Conservation (phyloP, 2,329 filamentous ascomycete species). For the Neonectria neomacrospora region DNA sequence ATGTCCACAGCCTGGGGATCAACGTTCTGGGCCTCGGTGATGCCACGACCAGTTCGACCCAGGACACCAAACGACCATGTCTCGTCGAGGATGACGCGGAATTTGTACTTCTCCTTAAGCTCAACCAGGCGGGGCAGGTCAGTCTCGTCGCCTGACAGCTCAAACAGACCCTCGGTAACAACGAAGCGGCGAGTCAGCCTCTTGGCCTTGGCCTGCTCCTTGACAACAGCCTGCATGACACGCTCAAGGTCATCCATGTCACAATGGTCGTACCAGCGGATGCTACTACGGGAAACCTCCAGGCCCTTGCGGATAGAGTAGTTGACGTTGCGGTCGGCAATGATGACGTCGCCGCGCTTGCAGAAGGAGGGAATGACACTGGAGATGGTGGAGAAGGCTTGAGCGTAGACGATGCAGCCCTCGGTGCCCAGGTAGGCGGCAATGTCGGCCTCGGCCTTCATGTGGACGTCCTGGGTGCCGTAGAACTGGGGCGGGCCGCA, state of each 20-base stretch:
- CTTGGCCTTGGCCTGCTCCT: slow-evolving; percentile 86
- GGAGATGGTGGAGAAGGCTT: slow-evolving; percentile 96
- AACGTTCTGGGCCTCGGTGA: slow-evolving; percentile 97
- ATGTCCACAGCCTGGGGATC: slow-evolving; percentile 95
- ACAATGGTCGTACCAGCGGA: slow-evolving; percentile 95
- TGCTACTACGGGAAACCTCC: slow-evolving; percentile 89
- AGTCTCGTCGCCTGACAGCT: slow-evolving; percentile 86
- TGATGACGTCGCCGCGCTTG: slow-evolving; percentile 96
- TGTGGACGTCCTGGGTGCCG: slow-evolving; percentile 97
- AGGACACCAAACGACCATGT: slow-evolving; percentile 97
- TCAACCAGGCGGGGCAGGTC: slow-evolving; percentile 91
- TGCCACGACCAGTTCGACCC: slow-evolving; percentile 87
- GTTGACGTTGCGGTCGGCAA: slow-evolving; percentile 93
- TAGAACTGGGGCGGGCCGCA: slow-evolving; percentile 98
- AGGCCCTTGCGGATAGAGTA: slow-evolving; percentile 94
- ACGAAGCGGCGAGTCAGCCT: slow-evolving; percentile 93
- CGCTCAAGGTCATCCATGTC: slow-evolving; percentile 93
- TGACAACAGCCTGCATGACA: slow-evolving; percentile 84
- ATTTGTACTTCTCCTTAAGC: slow-evolving; percentile 96
- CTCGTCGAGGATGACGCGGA: slow-evolving; percentile 96
- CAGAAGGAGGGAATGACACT: slow-evolving; percentile 97
- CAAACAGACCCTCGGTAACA: slow-evolving; percentile 94
- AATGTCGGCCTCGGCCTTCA: slow-evolving; percentile 95
- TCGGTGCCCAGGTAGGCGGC: slow-evolving; percentile 88
- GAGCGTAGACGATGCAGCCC: slow-evolving; percentile 93